Base-by-base conservation (phyloP, 169 alveolate genomes). In the Plasmodium sp. region DNA sequence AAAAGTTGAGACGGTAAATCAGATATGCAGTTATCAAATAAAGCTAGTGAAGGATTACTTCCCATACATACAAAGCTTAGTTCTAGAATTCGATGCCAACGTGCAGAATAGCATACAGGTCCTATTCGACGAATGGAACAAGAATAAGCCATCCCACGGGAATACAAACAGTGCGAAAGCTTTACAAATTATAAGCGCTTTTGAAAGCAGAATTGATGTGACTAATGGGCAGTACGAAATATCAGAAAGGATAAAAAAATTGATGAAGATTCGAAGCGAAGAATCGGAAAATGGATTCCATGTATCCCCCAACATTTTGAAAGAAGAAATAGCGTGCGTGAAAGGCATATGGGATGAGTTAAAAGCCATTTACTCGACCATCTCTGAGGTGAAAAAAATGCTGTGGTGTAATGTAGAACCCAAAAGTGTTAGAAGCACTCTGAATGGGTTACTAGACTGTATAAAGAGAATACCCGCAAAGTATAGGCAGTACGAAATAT, bases 341-440 rank as follows among this genome's bases (percentile, higher is more conserved):
- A 97, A 97, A 88, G 98, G 96, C 33, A 98, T 98, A 12, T 98
- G 99, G 99, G 93, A 90, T 51, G 98, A 97, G 82, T 95, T 98
- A 74, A 97, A 97, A 77, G 91, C 96, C 45, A 96, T 98, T 54
- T 97, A 98, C 97, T 79, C 93, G 7, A 93, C 91, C 48, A 95
- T 98, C 51, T 97, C 97, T 77, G 96, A 84, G 41, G 62, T 97
- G 51, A 97, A 97, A 86, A 98, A 98, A 41, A 97, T 97, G 74
- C 97, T 98, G 18, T 97, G 98, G 95, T 93, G 94, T 41, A 98
- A 97, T 33, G 96, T 97, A 22, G 97, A 96, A 43, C 97, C 98
- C 3, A 98, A 98, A 85, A 97, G 96, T 81, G 94, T 98, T 22
- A 98, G 97, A 62, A 98, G 96, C 71, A 93, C 96, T 9, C 93